Base-by-base conservation (phyloP, 2,329 filamentous ascomycete genomes). In the Penicillium glabrum region DNA sequence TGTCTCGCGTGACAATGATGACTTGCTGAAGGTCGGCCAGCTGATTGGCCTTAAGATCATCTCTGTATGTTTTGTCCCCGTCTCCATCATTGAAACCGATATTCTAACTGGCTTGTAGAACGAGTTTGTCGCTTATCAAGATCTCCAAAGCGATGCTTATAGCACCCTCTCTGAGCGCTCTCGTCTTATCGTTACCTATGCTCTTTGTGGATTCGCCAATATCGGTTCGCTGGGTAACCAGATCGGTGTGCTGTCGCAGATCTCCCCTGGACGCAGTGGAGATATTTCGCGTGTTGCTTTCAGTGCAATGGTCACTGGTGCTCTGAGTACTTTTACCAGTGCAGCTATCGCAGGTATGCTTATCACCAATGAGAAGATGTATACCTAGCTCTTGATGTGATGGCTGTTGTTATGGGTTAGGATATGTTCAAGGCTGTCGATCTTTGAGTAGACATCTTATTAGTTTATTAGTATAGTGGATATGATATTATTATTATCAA, bases 41-140 rank as follows among this genome's bases (percentile, higher is more conserved):
- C 82, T 97, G 43, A 95, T 96, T 61, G 91, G 90, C 53, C 81
- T 89, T 67, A 96, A 97, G 79, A 81, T 96, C 67, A 86, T 97
- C 69, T 87, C 88, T 69, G 79, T 81, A 76, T 79, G 82, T 74
- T 53, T 63, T 14, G 8, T n/a, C 26, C 33, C 29, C 33, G 35
- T 47, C 21, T 51, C 13, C 27, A 26, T 6, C 13, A 51, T 47
- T 56, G 57, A 27, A 37, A n/a, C 31, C 60, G 37, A 19, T 13
- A 43, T 27, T 9, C 39, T 59, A 53, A 58, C 47, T 13, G 11
- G 43, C 39, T 29, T 16, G 24, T 59, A 81, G 76, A 96, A 95
- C 79, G 90, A 95, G 75, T 95, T 89, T 75, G 86, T 87, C 49
- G 90, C 89, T 46, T 92, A 90, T 77, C 73, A 74, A 26, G 71